phyloP scores from a whole-genome alignment of 192 early-diverging fungal genomes.

The Spinellus fusiger region DNA sequence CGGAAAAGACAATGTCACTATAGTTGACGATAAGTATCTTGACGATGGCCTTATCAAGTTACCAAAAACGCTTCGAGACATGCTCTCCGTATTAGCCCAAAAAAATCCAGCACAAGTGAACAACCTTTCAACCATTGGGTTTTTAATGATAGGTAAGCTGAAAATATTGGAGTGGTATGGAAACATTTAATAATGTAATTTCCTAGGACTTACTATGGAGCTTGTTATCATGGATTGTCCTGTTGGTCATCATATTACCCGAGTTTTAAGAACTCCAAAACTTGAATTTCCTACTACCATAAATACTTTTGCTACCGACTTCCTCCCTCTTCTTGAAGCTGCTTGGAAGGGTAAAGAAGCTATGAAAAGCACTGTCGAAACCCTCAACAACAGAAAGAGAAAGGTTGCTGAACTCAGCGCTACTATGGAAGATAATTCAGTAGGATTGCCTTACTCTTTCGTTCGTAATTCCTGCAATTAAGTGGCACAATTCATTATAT shows the following conservation, averaged over 20 bases:
- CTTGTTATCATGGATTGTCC: slow-evolving; percentile 4
- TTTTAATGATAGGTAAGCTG: slow-evolving; percentile 2
- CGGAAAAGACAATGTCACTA: background rate
- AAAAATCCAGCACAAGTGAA: background rate
- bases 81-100: background rate
- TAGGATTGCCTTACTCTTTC: slow-evolving; percentile 1
- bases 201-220: background rate
- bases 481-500: too few species aligned
- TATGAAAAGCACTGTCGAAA: background rate
- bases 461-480: background rate
- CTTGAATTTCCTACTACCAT: background rate
- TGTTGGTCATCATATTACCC: background rate
- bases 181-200: background rate
- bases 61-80: slow-evolving; percentile 1
- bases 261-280: background rate
- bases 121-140: background rate
- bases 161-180: background rate
- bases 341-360: background rate
- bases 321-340: background rate
- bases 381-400: background rate
- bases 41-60: slow-evolving; percentile 1
- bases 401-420: background rate
- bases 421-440: background rate
- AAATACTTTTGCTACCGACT: background rate
- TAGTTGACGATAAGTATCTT: slow-evolving; percentile 1